A percentile compares a stretch with the other conserved stretches of the same genome.
These are phyloP conservation scores for Coniferiporia sulphurascens DNA, from an alignment of 1,284 basidiomycete genomes.

Conservation along the genomic window DNA sequence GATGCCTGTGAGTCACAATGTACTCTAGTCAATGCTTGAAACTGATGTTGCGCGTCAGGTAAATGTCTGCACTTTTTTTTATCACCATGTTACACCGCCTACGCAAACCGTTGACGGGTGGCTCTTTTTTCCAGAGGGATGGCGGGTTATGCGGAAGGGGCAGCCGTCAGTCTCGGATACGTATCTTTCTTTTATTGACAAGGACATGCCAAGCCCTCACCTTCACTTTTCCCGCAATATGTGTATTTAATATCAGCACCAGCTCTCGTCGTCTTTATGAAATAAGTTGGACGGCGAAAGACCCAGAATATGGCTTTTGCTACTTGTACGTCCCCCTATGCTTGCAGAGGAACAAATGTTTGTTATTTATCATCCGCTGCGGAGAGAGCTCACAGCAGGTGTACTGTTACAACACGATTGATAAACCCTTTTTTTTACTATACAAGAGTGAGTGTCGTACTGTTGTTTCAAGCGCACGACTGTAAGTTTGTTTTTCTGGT, in stretches of 20 bases:
- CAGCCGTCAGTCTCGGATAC: conserved; percentile 3
- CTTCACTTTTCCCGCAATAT: not conserved
- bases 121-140: not conserved
- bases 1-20: not conserved
- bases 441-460: too few species aligned
- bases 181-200: conserved; percentile 9
- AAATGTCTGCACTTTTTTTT: not conserved
- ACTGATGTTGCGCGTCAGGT: too few species aligned
- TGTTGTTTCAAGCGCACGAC: too few species aligned
- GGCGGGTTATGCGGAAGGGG: too few species aligned
- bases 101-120: not conserved
- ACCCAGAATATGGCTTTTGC: not conserved
- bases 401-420: not conserved
- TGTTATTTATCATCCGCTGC: not conserved
- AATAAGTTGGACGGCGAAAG: not conserved
- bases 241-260: not conserved
- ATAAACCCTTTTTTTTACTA: too few species aligned
- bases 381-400: not conserved
- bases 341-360: not conserved
- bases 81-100: not conserved
- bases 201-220: conserved; percentile 7
- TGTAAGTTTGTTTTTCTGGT: too few species aligned
- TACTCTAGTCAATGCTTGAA: too few species aligned
- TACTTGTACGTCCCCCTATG: not conserved
- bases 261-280: not conserved